Percentiles rank a stretch among this genome's conserved stretches.
These are phyloP conservation scores for Jimgerdemannia lactiflua DNA, from an alignment of 192 early-diverging fungal genomes.

Conservation along the genomic window DNA sequence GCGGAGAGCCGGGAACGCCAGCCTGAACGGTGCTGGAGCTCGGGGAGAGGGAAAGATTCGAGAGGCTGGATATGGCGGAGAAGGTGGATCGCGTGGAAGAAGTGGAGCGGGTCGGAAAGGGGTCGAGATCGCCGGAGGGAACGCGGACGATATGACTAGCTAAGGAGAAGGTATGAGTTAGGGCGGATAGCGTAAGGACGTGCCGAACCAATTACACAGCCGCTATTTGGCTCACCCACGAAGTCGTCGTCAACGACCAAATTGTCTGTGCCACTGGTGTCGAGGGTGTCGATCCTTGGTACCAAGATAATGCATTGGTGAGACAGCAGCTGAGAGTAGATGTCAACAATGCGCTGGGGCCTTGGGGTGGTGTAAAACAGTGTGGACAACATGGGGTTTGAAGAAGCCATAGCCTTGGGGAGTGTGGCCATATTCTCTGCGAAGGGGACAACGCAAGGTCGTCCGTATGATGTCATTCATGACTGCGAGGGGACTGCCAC, in stretches of 20 bases:
- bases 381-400: not conserved
- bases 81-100: constrained; percentile 4
- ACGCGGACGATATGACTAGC: not conserved
- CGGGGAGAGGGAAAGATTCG: not conserved
- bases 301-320: not conserved
- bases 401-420: not conserved
- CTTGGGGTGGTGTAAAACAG: not conserved
- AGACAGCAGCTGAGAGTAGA: not conserved
- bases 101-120: constrained; percentile 3
- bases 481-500: not conserved
- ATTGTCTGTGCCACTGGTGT: not conserved
- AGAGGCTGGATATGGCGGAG: not conserved
- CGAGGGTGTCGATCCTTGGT: not conserved
- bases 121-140: not conserved
- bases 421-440: not conserved
- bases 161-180: not conserved
- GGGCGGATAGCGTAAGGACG: not conserved
- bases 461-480: not conserved
- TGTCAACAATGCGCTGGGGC: not conserved
- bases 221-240: constrained; percentile 7
- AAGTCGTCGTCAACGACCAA: constrained; percentile 10
- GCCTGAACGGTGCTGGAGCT: not conserved
- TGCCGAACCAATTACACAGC: not conserved
- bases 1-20: not conserved
- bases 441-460: not conserved